Evolutionary conservation across 2,329 filamentous ascomycete genomes (phyloP), one percentile per base, ranked within the genome.

Genomic region (Leptographium lundbergii): DNA sequence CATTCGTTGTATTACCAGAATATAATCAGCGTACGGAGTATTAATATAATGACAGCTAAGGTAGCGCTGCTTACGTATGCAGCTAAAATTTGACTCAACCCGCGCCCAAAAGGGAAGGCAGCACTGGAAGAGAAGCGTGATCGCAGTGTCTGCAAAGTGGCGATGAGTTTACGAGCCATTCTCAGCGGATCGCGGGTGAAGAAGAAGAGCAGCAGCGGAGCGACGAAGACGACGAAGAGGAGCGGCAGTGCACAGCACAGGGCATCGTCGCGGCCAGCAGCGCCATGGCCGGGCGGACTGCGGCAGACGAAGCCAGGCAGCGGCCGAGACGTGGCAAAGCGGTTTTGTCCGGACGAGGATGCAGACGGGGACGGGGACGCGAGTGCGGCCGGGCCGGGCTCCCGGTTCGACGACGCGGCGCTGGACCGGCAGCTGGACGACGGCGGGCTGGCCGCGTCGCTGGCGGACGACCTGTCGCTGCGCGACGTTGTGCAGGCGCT

Each of bases 401-500:
- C 22, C n/a, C 19, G 34, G 56, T 58, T 59, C 9, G 32, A 54
- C 51, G 56, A 52, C 39, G 25, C 57, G n/a, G 50, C 57, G 54
- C 77, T 50, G 22, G 55, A 57, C 14, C 54, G 19, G 4, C 53
- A 42, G 55, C 55, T 89, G 19, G 78, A 84, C 52, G 84, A 89
- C 65, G 69, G 74, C 17, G 86, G 85, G 13, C 71, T 82, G 11
- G 74, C 82, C 19, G 73, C 75, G 36, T 74, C 79, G 3, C 72
- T 88, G 0, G 76, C 77, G 14, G 72, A 76, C 36, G 79, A 85
- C 63, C 71, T 82, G 17, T 77, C 74, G 32, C 76, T 87, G 6
- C 75, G 80, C 56, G 82, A 86, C 68, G 79, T 85, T 1, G 75
- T 81, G 0, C 85, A 88, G 67, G 82, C 84, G 25, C 82, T 89